A percentile compares a stretch with the other conserved stretches of the same genome.
phyloP scores from a whole-genome alignment of 2,329 filamentous ascomycete species.

The Metarhizium anisopliae region DNA sequence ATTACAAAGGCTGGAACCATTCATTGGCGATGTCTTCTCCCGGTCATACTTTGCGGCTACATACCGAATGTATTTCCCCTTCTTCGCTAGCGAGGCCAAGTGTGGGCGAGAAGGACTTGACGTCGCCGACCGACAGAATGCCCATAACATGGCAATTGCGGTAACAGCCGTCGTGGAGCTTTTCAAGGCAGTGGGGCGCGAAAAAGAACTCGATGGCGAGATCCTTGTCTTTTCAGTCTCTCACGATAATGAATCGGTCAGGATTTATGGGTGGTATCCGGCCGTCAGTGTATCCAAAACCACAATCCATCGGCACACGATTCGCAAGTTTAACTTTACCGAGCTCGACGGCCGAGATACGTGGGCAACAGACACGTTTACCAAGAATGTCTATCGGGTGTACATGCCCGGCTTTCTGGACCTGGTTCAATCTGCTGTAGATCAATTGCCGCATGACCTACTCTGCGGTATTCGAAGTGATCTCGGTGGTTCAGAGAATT shows the following conservation, averaged over 20 bases:
- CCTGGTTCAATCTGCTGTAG: not conserved
- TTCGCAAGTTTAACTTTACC: too few relatives aligned
- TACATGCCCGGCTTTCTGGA: too few relatives aligned
- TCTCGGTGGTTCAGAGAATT: too few relatives aligned
- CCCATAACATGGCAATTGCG: conserved; percentile 30
- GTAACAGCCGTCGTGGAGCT: conserved; percentile 29
- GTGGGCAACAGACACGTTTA: too few relatives aligned
- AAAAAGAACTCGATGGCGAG: conserved; percentile 27
- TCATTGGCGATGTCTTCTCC: conserved; percentile 20
- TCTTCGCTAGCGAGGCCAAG: conserved; percentile 39
- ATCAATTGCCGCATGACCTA: too few relatives aligned
- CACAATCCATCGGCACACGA: too few relatives aligned
- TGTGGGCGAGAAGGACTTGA: conserved; percentile 27
- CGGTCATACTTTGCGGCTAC: conserved; percentile 27
- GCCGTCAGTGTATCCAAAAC: too few relatives aligned
- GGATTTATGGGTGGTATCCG: conserved; percentile 24
- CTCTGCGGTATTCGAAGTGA: too few relatives aligned
- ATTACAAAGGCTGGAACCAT: conserved; percentile 28
- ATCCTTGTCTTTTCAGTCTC: conserved; percentile 35
- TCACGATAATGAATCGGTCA: conserved; percentile 15
- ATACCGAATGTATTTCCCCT: conserved; percentile 39
- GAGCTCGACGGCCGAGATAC: too few relatives aligned
- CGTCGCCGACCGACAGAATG: conserved; percentile 29
- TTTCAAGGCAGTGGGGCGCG: conserved; percentile 24
- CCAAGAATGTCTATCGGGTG: too few relatives aligned